Evolutionary conservation across 768 basidiomycete species (phyloP).

Genomic region (Clavulina sp.): DNA sequence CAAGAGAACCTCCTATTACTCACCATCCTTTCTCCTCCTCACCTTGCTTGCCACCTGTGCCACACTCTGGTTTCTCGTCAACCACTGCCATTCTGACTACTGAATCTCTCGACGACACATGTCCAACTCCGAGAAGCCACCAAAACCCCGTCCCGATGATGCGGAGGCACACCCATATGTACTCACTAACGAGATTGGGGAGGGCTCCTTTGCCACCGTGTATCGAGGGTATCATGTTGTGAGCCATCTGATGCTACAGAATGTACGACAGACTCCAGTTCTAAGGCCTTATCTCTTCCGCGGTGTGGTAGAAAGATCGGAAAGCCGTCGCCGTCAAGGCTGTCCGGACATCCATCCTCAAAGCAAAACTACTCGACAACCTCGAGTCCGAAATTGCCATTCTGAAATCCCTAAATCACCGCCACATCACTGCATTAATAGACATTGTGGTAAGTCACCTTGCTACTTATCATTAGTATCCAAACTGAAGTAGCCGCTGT

Average conservation of each 20-base stretch:
- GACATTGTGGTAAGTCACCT: constrained; percentile 70
- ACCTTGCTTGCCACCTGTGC: too few species aligned
- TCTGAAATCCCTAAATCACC: constrained; percentile 79
- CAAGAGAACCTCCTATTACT: too few species aligned
- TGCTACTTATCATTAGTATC: background rate
- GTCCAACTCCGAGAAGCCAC: background rate
- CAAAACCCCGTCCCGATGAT: constrained; percentile 20
- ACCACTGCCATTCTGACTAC: too few species aligned
- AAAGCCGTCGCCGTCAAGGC: constrained; percentile 86
- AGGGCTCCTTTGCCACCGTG: constrained; percentile 92
- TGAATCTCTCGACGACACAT: background rate
- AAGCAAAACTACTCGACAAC: constrained; percentile 86
- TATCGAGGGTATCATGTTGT: constrained; percentile 88
- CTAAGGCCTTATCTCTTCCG: background rate
- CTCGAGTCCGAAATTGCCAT: constrained; percentile 97
- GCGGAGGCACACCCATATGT: constrained; percentile 64
- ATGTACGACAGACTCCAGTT: background rate
- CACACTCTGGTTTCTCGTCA: too few species aligned
- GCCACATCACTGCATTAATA: constrained; percentile 81
- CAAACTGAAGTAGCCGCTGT: background rate
- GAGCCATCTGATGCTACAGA: constrained; percentile 15
- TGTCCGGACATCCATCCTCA: constrained; percentile 73
- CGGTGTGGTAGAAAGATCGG: constrained; percentile 43
- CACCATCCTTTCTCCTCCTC: too few species aligned
- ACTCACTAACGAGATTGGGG: constrained; percentile 58